Conservation (phyloP, 768 basidiomycete species). For the Pleurotus tuoliensis region DNA sequence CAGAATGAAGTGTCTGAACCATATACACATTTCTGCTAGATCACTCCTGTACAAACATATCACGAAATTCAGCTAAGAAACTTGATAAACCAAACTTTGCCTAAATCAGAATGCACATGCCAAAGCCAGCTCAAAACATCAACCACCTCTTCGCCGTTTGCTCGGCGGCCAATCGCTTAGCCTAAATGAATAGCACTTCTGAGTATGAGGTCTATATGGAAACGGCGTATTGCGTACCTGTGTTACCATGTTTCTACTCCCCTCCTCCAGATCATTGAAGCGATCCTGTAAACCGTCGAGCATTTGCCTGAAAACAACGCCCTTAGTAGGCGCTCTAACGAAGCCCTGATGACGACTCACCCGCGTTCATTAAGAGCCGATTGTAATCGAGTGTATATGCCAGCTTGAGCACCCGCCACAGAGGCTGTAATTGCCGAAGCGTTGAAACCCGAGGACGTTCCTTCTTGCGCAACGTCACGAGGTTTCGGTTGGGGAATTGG, state of each 20-base stretch:
- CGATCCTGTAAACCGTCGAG: constrained; percentile 58
- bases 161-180: constrained; percentile 59
- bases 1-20: too few species aligned
- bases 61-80: too few species aligned
- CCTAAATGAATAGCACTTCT: constrained; percentile 28
- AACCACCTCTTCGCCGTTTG: constrained; percentile 64
- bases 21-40: too few species aligned
- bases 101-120: background rate
- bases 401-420: constrained; percentile 32
- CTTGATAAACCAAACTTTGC: background rate
- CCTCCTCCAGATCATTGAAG: constrained; percentile 61
- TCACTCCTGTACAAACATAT: too few species aligned
- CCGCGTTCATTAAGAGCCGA: constrained; percentile 62
- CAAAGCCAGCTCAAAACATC: background rate
- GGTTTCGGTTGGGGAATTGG: constrained; percentile 35
- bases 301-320: constrained; percentile 42
- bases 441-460: background rate
- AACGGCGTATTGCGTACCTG: constrained; percentile 38
- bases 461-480: constrained; percentile 3
- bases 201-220: too few species aligned
- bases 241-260: constrained; percentile 60
- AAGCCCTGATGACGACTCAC: constrained; percentile 29
- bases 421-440: constrained; percentile 25
- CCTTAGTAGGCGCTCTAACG: background rate
- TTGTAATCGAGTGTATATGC: constrained; percentile 42